These are phyloP conservation scores for Neurospora sp. DNA, from an alignment of 495 filamentous ascomycete genomes.

Conservation along the genomic window DNA sequence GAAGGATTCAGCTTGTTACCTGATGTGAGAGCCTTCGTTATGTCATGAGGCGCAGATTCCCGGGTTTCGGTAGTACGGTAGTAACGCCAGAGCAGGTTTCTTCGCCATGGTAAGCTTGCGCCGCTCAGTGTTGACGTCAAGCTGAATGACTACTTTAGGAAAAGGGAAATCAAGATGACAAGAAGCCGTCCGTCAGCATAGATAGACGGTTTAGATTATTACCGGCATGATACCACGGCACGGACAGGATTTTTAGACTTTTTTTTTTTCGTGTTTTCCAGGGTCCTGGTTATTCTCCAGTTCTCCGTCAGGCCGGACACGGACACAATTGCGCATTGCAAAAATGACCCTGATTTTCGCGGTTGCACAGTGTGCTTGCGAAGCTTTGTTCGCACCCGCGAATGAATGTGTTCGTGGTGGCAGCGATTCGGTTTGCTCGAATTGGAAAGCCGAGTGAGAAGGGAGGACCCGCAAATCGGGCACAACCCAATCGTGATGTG, in stretches of 20 bases:
- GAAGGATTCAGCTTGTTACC: not conserved
- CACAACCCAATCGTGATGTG: not conserved
- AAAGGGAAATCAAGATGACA: not conserved
- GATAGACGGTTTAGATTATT: not conserved
- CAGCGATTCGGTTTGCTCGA: not conserved
- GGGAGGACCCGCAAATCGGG: not conserved
- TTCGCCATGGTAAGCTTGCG: not conserved
- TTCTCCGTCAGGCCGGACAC: not conserved
- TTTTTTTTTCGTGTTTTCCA: not conserved
- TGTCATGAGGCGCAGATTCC: not conserved
- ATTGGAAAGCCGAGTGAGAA: not conserved
- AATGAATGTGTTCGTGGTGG: not conserved
- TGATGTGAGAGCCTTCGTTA: not conserved
- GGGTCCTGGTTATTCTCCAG: not conserved
- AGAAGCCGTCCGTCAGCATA: not conserved
- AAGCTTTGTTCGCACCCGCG: not conserved
- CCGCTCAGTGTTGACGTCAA: not conserved
- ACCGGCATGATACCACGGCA: not conserved
- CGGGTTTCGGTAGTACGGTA: not conserved
- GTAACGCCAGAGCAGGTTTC: not conserved
- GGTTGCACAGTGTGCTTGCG: not conserved
- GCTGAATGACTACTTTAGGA: not conserved
- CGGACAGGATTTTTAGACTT: not conserved
- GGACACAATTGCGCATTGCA: not conserved
- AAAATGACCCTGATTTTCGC: not conserved